phyloP scores from a whole-genome alignment of 83 land plant species.

The Thuja plicata region DNA sequence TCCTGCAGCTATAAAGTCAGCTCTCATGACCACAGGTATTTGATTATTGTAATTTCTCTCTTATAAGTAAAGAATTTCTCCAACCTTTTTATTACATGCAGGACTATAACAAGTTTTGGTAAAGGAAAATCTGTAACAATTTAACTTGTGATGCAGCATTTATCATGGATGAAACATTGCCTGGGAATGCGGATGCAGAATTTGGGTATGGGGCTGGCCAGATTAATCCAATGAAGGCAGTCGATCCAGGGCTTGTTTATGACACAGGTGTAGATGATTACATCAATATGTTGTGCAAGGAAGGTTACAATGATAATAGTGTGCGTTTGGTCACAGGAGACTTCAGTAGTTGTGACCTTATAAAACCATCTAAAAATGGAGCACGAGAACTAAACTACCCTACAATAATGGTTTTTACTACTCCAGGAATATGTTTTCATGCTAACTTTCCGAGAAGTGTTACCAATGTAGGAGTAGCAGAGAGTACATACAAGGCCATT shows the following conservation, averaged over 20 bases:
- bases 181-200: conserved; percentile 17
- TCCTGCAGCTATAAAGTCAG: conserved; percentile 18
- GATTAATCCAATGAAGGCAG: conserved; percentile 45
- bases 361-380: no score
- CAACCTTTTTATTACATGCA: no score
- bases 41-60: no score
- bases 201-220: conserved; percentile 75
- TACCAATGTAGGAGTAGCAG: no score
- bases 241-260: no score
- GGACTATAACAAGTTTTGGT: background rate
- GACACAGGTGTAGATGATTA: conserved; percentile 44
- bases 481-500: no score
- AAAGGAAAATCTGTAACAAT: no score
- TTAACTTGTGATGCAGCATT: conserved; percentile 2
- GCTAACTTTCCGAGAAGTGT: no score
- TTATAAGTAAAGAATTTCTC: no score
- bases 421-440: no score
- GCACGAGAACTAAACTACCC: no score
- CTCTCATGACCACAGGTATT: conserved; percentile 22
- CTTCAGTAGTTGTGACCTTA: background rate
- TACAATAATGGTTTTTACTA: no score
- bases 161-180: conserved; percentile 18
- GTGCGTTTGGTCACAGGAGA: conserved; percentile 1
- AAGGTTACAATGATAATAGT: conserved; percentile 21
- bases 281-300: conserved; percentile 46